These are phyloP conservation scores for Penicillium bialowiezense DNA, from an alignment of 495 filamentous ascomycete species.

Conservation along the genomic window DNA sequence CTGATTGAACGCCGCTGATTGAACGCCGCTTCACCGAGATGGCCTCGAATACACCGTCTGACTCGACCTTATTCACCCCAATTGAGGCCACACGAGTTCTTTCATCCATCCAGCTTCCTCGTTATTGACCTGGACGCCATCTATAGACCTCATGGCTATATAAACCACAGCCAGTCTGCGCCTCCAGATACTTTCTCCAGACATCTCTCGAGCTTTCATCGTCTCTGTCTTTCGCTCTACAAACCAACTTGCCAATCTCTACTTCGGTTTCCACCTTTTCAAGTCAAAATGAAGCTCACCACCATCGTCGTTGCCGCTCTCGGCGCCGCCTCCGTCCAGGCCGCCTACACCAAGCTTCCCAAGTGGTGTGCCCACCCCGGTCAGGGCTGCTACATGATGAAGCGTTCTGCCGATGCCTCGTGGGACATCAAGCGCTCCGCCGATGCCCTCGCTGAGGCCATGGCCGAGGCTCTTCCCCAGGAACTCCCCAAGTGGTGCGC, in stretches of 20 bases:
- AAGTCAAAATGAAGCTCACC: constrained; percentile 47
- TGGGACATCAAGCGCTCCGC: constrained; percentile 48
- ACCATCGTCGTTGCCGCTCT: constrained; percentile 36
- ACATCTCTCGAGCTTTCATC: constrained; percentile 14
- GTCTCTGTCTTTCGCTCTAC: constrained; percentile 7
- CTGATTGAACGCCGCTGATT: no score
- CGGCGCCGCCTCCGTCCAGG: constrained; percentile 34
- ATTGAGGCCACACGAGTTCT: background rate
- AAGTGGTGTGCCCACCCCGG: constrained; percentile 36
- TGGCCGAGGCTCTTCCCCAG: constrained; percentile 30
- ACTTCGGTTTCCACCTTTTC: constrained; percentile 1
- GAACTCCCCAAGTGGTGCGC: constrained; percentile 33
- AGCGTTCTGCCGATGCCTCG: constrained; percentile 32
- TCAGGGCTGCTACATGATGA: constrained; percentile 30
- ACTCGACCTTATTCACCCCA: background rate
- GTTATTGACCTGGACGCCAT: background rate
- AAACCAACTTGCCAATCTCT: constrained; percentile 4
- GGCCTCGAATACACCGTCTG: no score
- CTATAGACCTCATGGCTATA: background rate
- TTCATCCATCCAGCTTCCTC: background rate
- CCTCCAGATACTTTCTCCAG: no score
- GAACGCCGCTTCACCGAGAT: no score
- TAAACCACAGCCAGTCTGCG: background rate
- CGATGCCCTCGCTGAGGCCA: constrained; percentile 46
- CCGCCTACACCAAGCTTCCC: constrained; percentile 23